Evolutionary conservation across 345 rosid species (phyloP).

Genomic region (Linum lewisii): DNA sequence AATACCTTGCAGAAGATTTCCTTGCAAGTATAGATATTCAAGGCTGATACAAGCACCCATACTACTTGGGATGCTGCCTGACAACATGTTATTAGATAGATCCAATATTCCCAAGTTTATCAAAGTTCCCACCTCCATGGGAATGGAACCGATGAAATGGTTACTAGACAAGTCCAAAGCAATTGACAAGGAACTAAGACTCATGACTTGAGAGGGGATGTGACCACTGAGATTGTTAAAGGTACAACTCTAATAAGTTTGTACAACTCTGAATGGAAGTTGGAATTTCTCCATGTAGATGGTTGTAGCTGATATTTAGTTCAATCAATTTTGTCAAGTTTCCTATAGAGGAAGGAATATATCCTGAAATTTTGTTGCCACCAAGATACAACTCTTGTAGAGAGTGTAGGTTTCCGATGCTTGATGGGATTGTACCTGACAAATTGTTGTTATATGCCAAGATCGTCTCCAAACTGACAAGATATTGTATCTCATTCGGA

Average conservation of each 20-base stretch:
- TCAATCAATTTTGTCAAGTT: slow-evolving; percentile 7
- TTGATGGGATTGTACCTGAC: slow-evolving; percentile 10
- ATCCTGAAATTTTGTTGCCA: slow-evolving; percentile 5
- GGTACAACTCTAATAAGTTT: background rate
- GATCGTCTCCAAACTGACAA: slow-evolving; percentile 8
- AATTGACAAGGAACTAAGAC: background rate
- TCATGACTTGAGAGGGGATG: slow-evolving; percentile 10
- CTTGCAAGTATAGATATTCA: slow-evolving; percentile 5
- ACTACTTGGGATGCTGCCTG: slow-evolving; percentile 13
- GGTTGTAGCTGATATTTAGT: slow-evolving; percentile 1
- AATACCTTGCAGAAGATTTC: slow-evolving; percentile 8
- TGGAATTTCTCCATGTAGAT: slow-evolving; percentile 20
- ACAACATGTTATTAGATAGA: slow-evolving; percentile 13
- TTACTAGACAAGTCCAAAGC: background rate
- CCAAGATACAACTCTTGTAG: background rate
- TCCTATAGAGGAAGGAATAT: slow-evolving; percentile 12
- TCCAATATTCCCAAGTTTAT: background rate
- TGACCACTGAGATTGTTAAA: slow-evolving; percentile 13
- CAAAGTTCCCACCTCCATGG: slow-evolving; percentile 8
- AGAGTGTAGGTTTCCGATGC: slow-evolving; percentile 14
- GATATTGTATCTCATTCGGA: slow-evolving; percentile 12
- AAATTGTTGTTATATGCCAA: background rate
- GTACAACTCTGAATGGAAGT: slow-evolving; percentile 8
- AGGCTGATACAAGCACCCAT: slow-evolving; percentile 13
- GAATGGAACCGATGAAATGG: slow-evolving; percentile 6